phyloP scores from a whole-genome alignment of 2,329 filamentous ascomycete species.

The Paecilomyces niveus region DNA sequence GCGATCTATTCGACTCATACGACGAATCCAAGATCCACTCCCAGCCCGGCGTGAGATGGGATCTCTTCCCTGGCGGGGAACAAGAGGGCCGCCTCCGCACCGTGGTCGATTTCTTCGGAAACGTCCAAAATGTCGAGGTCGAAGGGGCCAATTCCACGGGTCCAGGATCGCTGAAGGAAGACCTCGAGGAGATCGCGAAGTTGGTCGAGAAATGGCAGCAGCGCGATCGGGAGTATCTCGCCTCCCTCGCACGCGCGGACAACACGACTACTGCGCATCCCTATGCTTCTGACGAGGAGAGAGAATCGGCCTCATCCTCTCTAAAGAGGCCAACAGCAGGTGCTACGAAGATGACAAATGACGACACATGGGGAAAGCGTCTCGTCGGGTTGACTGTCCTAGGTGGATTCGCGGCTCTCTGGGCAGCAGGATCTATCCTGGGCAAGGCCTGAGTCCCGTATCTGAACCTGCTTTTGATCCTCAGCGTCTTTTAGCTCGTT shows the following conservation, averaged over 20 bases:
- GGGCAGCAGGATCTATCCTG: slow-evolving; percentile 29
- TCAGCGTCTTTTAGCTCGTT: no score
- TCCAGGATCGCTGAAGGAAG: slow-evolving; percentile 50
- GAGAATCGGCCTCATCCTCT: neutral
- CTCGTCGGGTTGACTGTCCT: slow-evolving; percentile 28
- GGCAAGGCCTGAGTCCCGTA: slow-evolving; percentile 12
- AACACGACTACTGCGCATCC: slow-evolving; percentile 7
- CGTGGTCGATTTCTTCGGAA: slow-evolving; percentile 96
- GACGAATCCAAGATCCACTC: slow-evolving; percentile 93
- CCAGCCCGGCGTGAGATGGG: slow-evolving; percentile 84
- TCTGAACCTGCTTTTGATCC: neutral
- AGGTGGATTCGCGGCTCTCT: slow-evolving; percentile 27
- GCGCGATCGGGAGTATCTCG: slow-evolving; percentile 26
- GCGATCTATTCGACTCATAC: slow-evolving; percentile 93
- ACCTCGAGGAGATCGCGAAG: slow-evolving; percentile 64
- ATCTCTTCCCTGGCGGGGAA: slow-evolving; percentile 84
- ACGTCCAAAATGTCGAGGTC: slow-evolving; percentile 93
- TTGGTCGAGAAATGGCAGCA: slow-evolving; percentile 48
- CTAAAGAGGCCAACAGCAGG: slow-evolving; percentile 35
- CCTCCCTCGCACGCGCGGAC: slow-evolving; percentile 16
- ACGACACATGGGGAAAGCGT: slow-evolving; percentile 57
- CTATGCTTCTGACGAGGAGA: neutral
- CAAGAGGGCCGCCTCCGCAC: slow-evolving; percentile 68
- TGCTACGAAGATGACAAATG: slow-evolving; percentile 55
- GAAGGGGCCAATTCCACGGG: slow-evolving; percentile 56